Evolutionary conservation across 108 stramenopile genomes (phyloP).

Genomic region (Chaetoceros tenuissimus): DNA sequence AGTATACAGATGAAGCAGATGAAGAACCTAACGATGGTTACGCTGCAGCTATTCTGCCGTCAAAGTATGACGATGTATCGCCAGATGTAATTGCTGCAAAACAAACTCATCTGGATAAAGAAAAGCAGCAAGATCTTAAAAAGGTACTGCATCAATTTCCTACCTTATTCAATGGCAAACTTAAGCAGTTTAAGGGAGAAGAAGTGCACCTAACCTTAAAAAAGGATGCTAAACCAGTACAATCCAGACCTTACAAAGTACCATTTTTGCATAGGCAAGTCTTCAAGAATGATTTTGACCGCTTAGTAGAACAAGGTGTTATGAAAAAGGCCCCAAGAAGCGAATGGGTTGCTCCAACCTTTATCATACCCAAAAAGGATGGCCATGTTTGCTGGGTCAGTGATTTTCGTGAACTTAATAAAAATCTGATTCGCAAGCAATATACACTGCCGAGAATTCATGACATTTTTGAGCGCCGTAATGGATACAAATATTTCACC

Average conservation of each 20-base stretch:
- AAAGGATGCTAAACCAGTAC: constrained; percentile 13
- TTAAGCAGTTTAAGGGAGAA: constrained; percentile 19
- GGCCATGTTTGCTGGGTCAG: constrained; percentile 27
- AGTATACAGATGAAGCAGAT: background rate
- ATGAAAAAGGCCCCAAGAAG: constrained; percentile 1
- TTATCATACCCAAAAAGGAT: constrained; percentile 34
- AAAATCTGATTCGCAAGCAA: constrained; percentile 4
- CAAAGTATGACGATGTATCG: constrained; percentile 16
- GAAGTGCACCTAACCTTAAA: constrained; percentile 25
- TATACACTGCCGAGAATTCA: constrained; percentile 30
- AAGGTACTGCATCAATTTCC: constrained; percentile 6
- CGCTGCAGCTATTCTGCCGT: constrained; percentile 12
- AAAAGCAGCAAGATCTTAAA: constrained; percentile 6
- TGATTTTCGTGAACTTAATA: constrained; percentile 31
- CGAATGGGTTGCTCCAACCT: constrained; percentile 20
- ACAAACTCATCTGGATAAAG: constrained; percentile 6
- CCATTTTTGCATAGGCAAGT: constrained; percentile 8
- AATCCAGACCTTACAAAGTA: constrained; percentile 13
- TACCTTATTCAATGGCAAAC: constrained; percentile 27
- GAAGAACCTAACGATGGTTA: constrained; percentile 2
- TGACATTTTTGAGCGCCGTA: constrained; percentile 16
- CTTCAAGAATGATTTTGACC: constrained; percentile 23
- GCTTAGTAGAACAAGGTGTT: constrained; percentile 14
- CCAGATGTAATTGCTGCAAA: constrained; percentile 1
- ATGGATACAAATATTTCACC: constrained; percentile 16